These are phyloP conservation scores for Cyanidiococcus yangmingshanensis DNA, from an alignment of 23 red algal species.

Conservation along the genomic window DNA sequence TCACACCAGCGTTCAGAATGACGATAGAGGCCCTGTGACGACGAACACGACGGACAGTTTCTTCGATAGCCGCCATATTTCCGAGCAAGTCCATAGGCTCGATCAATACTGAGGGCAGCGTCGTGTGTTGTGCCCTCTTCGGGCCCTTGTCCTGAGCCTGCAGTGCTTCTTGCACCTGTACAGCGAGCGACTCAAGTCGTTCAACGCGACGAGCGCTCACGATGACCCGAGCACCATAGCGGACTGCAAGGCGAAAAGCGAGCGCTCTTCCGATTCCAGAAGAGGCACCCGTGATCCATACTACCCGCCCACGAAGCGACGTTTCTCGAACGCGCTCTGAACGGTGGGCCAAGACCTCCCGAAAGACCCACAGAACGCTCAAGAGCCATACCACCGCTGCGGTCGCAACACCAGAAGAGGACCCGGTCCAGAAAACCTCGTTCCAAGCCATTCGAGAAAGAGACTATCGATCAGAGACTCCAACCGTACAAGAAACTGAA, in stretches of 20 bases:
- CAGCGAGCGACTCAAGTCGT: constrained; percentile 1
- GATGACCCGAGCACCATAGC: constrained; percentile 21
- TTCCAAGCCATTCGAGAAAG: no score
- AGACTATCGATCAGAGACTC: no score
- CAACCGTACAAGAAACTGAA: no score
- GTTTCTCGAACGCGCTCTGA: neutral
- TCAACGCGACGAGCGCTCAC: constrained; percentile 19
- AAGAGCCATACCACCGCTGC: no score
- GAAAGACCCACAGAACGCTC: neutral
- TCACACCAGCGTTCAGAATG: constrained; percentile 65
- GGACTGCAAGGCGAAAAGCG: neutral
- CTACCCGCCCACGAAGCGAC: neutral
- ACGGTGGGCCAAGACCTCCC: neutral
- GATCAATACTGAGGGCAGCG: neutral
- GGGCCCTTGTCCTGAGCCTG: neutral
- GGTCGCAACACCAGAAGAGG: no score
- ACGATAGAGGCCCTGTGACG: constrained; percentile 23
- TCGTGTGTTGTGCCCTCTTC: neutral
- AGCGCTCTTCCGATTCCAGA: constrained; percentile 41
- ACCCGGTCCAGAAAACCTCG: no score
- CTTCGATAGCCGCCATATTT: constrained; percentile 10
- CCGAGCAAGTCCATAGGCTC: neutral
- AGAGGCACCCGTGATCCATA: constrained; percentile 67
- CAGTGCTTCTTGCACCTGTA: neutral
- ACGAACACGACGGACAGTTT: neutral